Evolutionary conservation across 1,284 basidiomycete species (phyloP).

Genomic region (Ganoderma boninense): DNA sequence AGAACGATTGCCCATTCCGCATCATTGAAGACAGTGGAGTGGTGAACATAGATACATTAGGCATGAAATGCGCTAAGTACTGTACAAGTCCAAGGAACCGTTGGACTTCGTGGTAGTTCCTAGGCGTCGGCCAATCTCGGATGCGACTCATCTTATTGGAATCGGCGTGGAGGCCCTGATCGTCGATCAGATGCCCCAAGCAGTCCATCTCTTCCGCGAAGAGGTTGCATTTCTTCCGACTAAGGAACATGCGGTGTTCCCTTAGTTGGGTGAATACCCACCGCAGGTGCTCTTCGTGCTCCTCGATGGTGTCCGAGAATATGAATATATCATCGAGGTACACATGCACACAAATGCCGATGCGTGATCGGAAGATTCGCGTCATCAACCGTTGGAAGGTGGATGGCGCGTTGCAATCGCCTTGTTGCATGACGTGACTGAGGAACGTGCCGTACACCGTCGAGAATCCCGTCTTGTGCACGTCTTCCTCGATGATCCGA

Average conservation of each 20-base stretch:
- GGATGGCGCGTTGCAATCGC: conserved; percentile 42
- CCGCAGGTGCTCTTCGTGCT: conserved; percentile 41
- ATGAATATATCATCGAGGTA: conserved; percentile 49
- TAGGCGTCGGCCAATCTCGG: conserved; percentile 37
- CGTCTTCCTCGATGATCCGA: conserved; percentile 27
- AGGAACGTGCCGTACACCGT: conserved; percentile 38
- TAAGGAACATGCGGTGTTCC: conserved; percentile 36
- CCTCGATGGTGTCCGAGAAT: conserved; percentile 37
- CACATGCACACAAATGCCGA: conserved; percentile 40
- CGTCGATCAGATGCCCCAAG: conserved; percentile 42
- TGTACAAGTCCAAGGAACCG: conserved; percentile 50
- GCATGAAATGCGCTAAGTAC: conserved; percentile 47
- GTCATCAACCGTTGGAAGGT: conserved; percentile 47
- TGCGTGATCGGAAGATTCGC: conserved; percentile 39
- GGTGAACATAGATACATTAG: conserved; percentile 45
- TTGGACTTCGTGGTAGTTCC: conserved; percentile 47
- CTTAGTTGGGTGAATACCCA: conserved; percentile 36
- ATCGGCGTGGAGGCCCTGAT: conserved; percentile 40
- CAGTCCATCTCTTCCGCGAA: conserved; percentile 36
- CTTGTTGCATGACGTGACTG: conserved; percentile 41
- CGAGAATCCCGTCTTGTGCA: conserved; percentile 38
- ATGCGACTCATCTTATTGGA: conserved; percentile 37
- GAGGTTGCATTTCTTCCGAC: conserved; percentile 36
- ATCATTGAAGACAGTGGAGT: conserved; percentile 29
- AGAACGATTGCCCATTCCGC: conserved; percentile 28